Conservation (phyloP, 192 early-diverging fungal species). For the Geranomyces variabilis region DNA sequence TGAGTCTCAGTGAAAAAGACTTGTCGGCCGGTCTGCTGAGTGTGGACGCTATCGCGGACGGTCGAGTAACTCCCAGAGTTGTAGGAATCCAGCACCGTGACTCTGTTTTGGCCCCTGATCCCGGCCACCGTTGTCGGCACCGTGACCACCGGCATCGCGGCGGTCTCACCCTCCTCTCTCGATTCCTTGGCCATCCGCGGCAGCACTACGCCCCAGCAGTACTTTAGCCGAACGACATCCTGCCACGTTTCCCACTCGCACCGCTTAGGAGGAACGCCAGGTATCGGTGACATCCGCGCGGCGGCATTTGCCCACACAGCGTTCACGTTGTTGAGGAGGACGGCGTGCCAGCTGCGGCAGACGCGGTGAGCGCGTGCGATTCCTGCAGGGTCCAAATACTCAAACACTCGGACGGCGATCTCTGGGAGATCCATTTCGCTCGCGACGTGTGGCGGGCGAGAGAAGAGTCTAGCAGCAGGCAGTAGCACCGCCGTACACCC, state of each 20-base stretch:
- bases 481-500: no score
- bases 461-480: no score
- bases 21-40: slow-evolving; percentile 7
- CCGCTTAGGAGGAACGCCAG: not conserved
- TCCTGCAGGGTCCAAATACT: slow-evolving; percentile 5
- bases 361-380: slow-evolving; percentile 11
- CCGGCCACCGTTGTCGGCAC: not conserved
- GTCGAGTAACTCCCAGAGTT: not conserved
- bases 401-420: slow-evolving; percentile 17
- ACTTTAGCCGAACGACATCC: slow-evolving; percentile 7
- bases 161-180: not conserved
- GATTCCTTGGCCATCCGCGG: slow-evolving; percentile 9
- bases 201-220: slow-evolving; percentile 7
- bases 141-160: no score
- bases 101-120: not conserved
- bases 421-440: slow-evolving; percentile 26
- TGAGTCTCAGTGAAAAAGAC: slow-evolving; percentile 8
- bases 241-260: slow-evolving; percentile 26
- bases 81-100: slow-evolving; percentile 28
- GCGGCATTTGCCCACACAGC: not conserved
- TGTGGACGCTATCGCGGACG: slow-evolving; percentile 11
- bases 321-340: slow-evolving; percentile 4
- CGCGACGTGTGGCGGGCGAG: no score
- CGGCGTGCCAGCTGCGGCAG: slow-evolving; percentile 15
- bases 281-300: not conserved